phyloP scores from a whole-genome alignment of 2,329 filamentous ascomycete genomes.

The Penicillium sclerotigenum region DNA sequence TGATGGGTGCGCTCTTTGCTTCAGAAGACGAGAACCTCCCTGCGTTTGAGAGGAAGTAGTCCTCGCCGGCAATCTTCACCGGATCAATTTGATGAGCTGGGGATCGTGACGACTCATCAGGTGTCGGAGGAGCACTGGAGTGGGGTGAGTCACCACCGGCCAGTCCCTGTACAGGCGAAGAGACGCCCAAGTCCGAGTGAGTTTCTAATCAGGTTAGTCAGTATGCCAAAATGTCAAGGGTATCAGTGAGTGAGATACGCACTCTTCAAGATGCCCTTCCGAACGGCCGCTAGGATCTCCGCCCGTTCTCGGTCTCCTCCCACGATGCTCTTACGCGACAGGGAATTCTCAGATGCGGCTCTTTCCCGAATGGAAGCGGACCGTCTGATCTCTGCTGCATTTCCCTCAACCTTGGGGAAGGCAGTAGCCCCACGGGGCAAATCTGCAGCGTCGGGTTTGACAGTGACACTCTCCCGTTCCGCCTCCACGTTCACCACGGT shows the following conservation, averaged over 20 bases:
- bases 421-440: conserved; percentile 70
- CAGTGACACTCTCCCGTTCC: conserved; percentile 78
- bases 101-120: conserved; percentile 64
- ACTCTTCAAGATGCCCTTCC: conserved; percentile 95
- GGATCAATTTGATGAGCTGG: conserved; percentile 66
- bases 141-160: conserved; percentile 72
- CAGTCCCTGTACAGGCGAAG: conserved; percentile 65
- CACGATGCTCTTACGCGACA: conserved; percentile 78
- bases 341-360: conserved; percentile 45
- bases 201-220: conserved; percentile 36
- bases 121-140: conserved; percentile 84
- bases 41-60: conserved; percentile 77
- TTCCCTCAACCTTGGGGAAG: conserved; percentile 79
- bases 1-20: conserved; percentile 75
- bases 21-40: conserved; percentile 67
- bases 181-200: conserved; percentile 59
- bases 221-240: not conserved
- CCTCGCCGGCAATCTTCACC: conserved; percentile 73
- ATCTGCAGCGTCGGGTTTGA: conserved; percentile 62
- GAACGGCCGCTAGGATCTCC: conserved; percentile 85
- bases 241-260: conserved; percentile 36
- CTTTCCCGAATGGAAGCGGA: conserved; percentile 33
- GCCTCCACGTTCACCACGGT: conserved; percentile 96
- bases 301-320: conserved; percentile 87
- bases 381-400: conserved; percentile 62